Conservation (phyloP, 2,329 filamentous ascomycete species). For the Trichophyton rubrum region DNA sequence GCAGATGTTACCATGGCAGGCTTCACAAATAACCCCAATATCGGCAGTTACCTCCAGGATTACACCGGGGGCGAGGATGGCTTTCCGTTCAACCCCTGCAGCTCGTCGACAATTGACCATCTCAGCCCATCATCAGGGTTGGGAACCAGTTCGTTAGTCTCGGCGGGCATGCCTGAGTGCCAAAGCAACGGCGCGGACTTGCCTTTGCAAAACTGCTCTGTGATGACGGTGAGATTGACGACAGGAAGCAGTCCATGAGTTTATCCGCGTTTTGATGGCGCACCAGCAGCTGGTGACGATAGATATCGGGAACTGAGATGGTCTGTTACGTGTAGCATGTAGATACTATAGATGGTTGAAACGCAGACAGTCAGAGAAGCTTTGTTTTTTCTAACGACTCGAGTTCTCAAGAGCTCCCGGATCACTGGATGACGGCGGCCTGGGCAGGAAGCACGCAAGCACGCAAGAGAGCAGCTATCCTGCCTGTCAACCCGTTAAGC, state of each 20-base stretch:
- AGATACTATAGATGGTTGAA: no score
- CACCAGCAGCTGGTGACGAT: neutral
- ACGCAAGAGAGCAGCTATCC: no score
- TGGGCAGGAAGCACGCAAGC: no score
- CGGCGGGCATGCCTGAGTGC: neutral
- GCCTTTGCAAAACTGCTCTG: neutral
- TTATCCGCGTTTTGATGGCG: neutral
- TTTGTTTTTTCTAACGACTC: no score
- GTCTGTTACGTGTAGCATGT: neutral
- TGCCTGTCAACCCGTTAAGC: no score
- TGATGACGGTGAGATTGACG: neutral
- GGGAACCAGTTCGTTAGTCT: neutral
- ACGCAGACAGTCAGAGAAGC: no score
- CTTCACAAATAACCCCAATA: neutral
- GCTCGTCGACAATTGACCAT: neutral
- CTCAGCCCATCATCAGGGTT: neutral
- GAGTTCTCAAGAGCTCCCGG: no score
- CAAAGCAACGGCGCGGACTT: neutral
- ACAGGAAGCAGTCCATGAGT: neutral
- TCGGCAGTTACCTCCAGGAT: neutral
- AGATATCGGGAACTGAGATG: neutral
- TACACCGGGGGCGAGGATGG: neutral
- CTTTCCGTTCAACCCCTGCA: neutral
- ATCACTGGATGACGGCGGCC: no score
- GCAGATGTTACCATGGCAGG: neutral